Percentiles rank a stretch among this genome's conserved stretches.
phyloP scores from a whole-genome alignment of 1,284 basidiomycete species.

The Inonotus hispidus region DNA sequence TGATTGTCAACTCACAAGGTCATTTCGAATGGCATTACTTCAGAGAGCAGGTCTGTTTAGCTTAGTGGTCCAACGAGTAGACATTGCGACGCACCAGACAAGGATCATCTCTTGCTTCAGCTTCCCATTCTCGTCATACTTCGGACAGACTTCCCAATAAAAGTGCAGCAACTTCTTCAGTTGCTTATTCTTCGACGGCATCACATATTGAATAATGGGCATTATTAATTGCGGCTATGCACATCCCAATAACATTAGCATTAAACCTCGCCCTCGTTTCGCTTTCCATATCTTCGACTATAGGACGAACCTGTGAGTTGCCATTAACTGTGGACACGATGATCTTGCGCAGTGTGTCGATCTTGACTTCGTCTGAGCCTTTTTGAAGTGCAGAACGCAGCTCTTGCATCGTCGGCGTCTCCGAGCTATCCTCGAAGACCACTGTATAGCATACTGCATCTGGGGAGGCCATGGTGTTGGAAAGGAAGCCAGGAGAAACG shows the following conservation, averaged over 20 bases:
- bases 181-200: slow-evolving; percentile 94
- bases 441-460: slow-evolving; percentile 80
- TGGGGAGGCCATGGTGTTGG: slow-evolving; percentile 24
- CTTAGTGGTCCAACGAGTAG: not conserved
- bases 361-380: slow-evolving; percentile 95
- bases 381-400: slow-evolving; percentile 88
- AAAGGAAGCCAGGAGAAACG: not conserved
- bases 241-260: not conserved
- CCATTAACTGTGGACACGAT: slow-evolving; percentile 96
- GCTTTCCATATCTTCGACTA: not conserved
- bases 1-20: slow-evolving; percentile 13
- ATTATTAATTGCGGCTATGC: slow-evolving; percentile 83
- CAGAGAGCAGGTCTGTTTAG: not conserved
- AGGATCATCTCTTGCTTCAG: slow-evolving; percentile 99
- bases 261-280: not conserved
- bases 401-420: slow-evolving; percentile 79
- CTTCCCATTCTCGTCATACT: slow-evolving; percentile 96
- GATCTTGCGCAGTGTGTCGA: slow-evolving; percentile 95
- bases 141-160: slow-evolving; percentile 99
- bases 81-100: slow-evolving; percentile 70
- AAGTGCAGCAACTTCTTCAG: slow-evolving; percentile 99
- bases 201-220: slow-evolving; percentile 97
- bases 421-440: slow-evolving; percentile 73
- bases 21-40: slow-evolving; percentile 18
- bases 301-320: slow-evolving; percentile 62